Conservation (phyloP, 2,329 filamentous ascomycete species). For the Fusarium falciforme region DNA sequence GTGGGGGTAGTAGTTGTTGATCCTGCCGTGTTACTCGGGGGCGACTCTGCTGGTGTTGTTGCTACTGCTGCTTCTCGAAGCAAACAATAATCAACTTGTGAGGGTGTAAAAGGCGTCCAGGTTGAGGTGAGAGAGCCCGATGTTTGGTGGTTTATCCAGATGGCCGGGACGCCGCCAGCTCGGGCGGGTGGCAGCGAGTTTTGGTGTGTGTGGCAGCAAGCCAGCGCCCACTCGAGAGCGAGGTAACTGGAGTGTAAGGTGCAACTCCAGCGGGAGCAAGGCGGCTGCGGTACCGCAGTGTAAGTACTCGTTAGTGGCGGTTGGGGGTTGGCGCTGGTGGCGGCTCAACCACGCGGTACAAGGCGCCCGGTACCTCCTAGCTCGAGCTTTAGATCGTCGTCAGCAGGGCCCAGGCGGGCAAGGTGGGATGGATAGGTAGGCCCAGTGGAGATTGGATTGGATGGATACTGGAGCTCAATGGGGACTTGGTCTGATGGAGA, state of each 20-base stretch:
- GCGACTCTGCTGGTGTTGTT: slow-evolving; percentile 12
- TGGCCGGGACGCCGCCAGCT: slow-evolving; percentile 42
- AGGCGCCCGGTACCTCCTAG: slow-evolving; percentile 30
- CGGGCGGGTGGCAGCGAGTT: slow-evolving; percentile 43
- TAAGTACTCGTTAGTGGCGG: slow-evolving; percentile 34
- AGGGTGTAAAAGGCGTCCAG: slow-evolving; percentile 7
- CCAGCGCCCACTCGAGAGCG: not conserved
- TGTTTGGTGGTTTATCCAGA: slow-evolving; percentile 43
- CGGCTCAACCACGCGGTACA: slow-evolving; percentile 34
- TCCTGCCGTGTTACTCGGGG: slow-evolving; percentile 3
- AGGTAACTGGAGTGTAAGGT: not conserved
- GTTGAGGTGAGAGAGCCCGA: slow-evolving; percentile 16
- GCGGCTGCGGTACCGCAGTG: slow-evolving; percentile 23
- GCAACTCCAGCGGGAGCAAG: slow-evolving; percentile 18
- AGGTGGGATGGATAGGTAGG: slow-evolving; percentile 32
- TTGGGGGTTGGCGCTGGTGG: slow-evolving; percentile 33
- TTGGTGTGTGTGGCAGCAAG: slow-evolving; percentile 31
- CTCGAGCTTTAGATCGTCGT: slow-evolving; percentile 13
- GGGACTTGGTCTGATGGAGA: slow-evolving; percentile 13
- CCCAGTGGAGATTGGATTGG: slow-evolving; percentile 32
- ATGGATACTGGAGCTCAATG: not conserved
- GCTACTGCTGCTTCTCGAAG: slow-evolving; percentile 15
- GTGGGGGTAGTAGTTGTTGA: slow-evolving; percentile 10
- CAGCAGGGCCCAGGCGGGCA: slow-evolving; percentile 14
- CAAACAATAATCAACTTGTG: slow-evolving; percentile 5